Base-by-base conservation (phyloP, 1,284 basidiomycete genomes). In the Leccinum pachyderme region DNA sequence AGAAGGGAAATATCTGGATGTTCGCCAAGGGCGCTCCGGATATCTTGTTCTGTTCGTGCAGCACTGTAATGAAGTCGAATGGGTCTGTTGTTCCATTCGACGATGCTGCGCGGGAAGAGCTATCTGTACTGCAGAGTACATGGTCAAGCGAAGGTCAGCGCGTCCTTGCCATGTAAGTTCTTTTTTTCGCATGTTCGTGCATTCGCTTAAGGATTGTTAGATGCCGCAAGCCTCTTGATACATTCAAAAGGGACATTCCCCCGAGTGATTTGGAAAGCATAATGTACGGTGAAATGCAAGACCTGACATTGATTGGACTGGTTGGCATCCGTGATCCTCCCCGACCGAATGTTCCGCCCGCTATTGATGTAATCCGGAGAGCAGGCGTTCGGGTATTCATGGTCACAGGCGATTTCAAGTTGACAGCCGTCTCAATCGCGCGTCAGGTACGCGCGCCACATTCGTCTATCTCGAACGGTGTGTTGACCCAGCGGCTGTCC, bases 71-170 rank as follows among this genome's bases (percentile, higher is more conserved):
- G 66, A 70, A 68, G 18, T 62, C 72, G 0, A 73, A 79, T 18
- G 74, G 75, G 9, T 55, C 66, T 1, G 58, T 73, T 6, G 48
- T 72, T 0, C 71, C 73, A 0, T 72, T 84, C 41, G 68, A 70
- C 22, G 59, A 64, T 0, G 54, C 48, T 1, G 55, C 62, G 18
- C 65, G 59, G 33, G 59, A 65, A 2, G 60, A 68, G 9, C 63
- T 84, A 9, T 54, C 64, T 4, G 56, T 61, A 1, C 62, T 78
- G 11, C 82, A 86, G 61, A 77, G 76, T 49, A 49, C 66, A 5
- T 84, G 82, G 80, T 79, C 84, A 18, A 73, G 73, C 13, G 74
- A 79, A 53, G 85, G 86, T 5, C 81, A 86, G 65, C 80, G 85
- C 41, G 85, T 88, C 4, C 74, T 88, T 9, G 75, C 75, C n/a